Percentiles rank a stretch among this genome's conserved stretches.
Evolutionary conservation across 139 green algal genomes (phyloP).

Genomic region (Micractinium sp.): DNA sequence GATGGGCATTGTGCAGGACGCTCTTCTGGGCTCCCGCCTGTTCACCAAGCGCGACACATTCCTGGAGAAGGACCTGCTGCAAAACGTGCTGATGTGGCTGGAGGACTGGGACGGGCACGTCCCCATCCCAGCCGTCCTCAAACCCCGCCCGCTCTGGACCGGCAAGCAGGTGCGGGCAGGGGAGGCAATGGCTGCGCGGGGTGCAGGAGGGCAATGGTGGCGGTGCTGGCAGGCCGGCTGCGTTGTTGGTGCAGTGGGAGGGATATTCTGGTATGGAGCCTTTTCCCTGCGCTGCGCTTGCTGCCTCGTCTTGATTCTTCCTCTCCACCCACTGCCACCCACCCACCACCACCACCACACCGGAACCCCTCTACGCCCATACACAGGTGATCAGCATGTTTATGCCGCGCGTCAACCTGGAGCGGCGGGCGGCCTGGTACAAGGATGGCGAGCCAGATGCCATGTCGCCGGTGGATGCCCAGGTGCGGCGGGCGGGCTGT

Average conservation of each 20-base stretch:
- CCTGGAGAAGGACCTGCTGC: slow-evolving; percentile 93
- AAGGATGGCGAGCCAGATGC: slow-evolving; percentile 83
- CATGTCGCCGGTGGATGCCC: slow-evolving; percentile 87
- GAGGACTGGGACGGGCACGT: slow-evolving; percentile 94
- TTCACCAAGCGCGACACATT: slow-evolving; percentile 99
- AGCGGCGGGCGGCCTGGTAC: slow-evolving; percentile 84
- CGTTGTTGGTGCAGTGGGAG: background rate
- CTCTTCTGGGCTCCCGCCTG: slow-evolving; percentile 90
- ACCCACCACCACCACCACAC: background rate
- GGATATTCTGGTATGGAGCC: background rate
- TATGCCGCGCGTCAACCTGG: slow-evolving; percentile 87
- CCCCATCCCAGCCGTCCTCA: slow-evolving; percentile 94
- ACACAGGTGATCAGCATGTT: slow-evolving; percentile 82
- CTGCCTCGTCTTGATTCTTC: too few relatives aligned
- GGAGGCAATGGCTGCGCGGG: too few relatives aligned
- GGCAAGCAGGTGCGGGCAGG: slow-evolving; percentile 86
- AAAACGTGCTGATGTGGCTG: slow-evolving; percentile 98
- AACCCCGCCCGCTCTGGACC: slow-evolving; percentile 96
- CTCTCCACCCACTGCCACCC: too few relatives aligned
- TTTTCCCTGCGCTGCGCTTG: background rate
- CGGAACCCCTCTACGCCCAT: background rate
- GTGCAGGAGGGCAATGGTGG: background rate
- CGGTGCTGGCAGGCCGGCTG: background rate
- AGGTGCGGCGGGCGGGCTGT: slow-evolving; percentile 63
- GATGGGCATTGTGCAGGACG: slow-evolving; percentile 99